Percentiles rank a stretch among this genome's conserved stretches.
Conservation (phyloP, 805 yeast species). For the Cyberlindnera suaveolens region DNA sequence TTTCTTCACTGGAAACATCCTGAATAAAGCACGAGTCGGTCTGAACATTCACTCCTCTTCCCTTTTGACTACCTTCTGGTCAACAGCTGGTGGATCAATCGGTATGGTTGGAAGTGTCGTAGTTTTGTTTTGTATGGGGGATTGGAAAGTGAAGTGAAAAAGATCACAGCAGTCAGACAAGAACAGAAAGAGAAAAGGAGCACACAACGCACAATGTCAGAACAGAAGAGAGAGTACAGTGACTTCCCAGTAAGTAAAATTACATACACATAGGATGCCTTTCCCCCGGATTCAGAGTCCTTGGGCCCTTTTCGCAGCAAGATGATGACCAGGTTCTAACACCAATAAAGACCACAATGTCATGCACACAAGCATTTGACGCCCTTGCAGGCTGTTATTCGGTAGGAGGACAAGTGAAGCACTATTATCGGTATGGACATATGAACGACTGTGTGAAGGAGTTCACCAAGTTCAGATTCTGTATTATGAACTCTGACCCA, state of each 20-base stretch:
- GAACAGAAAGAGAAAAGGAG: too few species aligned
- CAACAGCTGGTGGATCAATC: too few species aligned
- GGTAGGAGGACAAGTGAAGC: slow-evolving; percentile 81
- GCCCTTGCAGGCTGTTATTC: slow-evolving; percentile 84
- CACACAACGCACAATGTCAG: not conserved
- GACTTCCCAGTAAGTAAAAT: slow-evolving; percentile 20
- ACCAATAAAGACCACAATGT: slow-evolving; percentile 42
- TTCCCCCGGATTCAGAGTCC: not conserved
- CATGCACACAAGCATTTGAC: slow-evolving; percentile 79
- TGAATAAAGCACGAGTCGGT: not conserved
- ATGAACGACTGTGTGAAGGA: slow-evolving; percentile 66
- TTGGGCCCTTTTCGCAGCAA: not conserved
- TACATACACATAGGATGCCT: too few species aligned
- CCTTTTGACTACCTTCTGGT: not conserved
- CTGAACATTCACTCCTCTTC: slow-evolving; percentile 1
- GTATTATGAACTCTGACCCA: slow-evolving; percentile 54
- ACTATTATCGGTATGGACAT: slow-evolving; percentile 79
- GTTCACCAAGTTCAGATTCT: slow-evolving; percentile 73
- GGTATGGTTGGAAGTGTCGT: too few species aligned
- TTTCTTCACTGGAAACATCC: slow-evolving; percentile 16
- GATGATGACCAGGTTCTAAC: slow-evolving; percentile 1
- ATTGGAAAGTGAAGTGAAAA: too few species aligned
- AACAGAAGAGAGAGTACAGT: slow-evolving; percentile 6
- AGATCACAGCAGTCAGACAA: too few species aligned
- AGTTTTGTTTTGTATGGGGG: too few species aligned